A percentile compares a stretch with the other conserved stretches of the same genome.
Conservation (phyloP, 495 filamentous ascomycete genomes). For the Cudoniella acicularis region DNA sequence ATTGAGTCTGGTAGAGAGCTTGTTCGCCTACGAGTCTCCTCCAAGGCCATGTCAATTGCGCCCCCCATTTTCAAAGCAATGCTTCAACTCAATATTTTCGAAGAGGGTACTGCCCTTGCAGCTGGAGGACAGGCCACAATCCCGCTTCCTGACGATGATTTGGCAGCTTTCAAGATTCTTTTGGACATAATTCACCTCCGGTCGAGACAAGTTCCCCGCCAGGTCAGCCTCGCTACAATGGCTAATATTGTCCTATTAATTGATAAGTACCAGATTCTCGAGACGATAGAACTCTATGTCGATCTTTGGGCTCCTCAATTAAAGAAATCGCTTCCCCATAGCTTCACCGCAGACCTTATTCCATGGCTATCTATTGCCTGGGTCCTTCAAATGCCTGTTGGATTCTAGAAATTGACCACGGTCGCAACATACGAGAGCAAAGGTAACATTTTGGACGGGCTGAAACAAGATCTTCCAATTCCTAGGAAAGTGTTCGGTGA, state of each 20-base stretch:
- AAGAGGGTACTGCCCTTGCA: conserved; percentile 16
- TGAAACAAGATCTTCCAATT: no score
- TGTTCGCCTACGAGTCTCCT: conserved; percentile 38
- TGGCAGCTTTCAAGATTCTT: conserved; percentile 8
- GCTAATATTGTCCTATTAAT: not conserved
- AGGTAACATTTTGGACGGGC: no score
- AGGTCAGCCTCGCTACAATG: not conserved
- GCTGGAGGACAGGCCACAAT: conserved; percentile 9
- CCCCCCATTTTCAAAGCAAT: conserved; percentile 40
- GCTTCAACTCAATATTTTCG: conserved; percentile 11
- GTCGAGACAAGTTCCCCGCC: no score
- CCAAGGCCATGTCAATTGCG: conserved; percentile 45
- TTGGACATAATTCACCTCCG: no score
- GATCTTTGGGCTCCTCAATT: not conserved
- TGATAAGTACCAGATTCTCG: not conserved
- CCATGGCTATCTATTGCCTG: not conserved
- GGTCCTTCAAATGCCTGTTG: not conserved
- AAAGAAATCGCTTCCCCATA: not conserved
- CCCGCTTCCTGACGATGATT: conserved; percentile 13
- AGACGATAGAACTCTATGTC: not conserved
- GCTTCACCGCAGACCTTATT: not conserved
- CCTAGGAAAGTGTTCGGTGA: no score
- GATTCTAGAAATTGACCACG: no score
- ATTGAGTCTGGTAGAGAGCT: no score
- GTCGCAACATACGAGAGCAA: no score